phyloP scores from a whole-genome alignment of 345 rosid species.

The Gossypium thurberi region DNA sequence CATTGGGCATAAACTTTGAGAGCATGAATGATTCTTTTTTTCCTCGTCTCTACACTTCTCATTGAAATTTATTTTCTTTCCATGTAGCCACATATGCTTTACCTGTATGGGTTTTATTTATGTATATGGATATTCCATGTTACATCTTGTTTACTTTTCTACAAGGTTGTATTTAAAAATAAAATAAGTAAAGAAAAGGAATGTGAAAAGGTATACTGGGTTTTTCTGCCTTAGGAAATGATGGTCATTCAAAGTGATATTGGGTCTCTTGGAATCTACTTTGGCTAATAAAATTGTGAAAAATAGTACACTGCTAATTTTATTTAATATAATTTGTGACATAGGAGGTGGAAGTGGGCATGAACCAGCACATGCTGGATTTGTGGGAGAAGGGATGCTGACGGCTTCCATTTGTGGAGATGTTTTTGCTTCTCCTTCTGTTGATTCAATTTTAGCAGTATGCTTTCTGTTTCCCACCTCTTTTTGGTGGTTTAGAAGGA shows the following conservation, averaged over 20 bases:
- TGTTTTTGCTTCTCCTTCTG: constrained; percentile 87
- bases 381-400: constrained; percentile 99
- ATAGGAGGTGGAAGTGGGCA: constrained; percentile 99
- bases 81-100: not conserved
- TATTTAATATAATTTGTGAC: constrained; percentile 11
- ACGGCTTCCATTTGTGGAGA: constrained; percentile 97
- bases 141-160: not conserved
- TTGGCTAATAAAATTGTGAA: not conserved
- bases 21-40: not conserved
- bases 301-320: not conserved
- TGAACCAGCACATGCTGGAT: constrained; percentile 98
- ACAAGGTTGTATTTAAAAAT: not conserved
- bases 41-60: not conserved
- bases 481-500: not conserved
- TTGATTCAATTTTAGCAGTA: constrained; percentile 93
- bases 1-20: not conserved
- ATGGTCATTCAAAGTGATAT: not conserved
- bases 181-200: not conserved
- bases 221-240: not conserved
- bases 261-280: not conserved
- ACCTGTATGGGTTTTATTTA: not conserved
- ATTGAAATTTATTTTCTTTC: not conserved
- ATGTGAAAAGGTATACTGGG: not conserved
- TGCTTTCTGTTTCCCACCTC: constrained; percentile 19
- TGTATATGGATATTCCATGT: not conserved